A percentile compares a stretch with the other conserved stretches of the same genome.
These are phyloP conservation scores for Aspergillus sp. DNA, from an alignment of 2,329 filamentous ascomycete species.

Conservation along the genomic window DNA sequence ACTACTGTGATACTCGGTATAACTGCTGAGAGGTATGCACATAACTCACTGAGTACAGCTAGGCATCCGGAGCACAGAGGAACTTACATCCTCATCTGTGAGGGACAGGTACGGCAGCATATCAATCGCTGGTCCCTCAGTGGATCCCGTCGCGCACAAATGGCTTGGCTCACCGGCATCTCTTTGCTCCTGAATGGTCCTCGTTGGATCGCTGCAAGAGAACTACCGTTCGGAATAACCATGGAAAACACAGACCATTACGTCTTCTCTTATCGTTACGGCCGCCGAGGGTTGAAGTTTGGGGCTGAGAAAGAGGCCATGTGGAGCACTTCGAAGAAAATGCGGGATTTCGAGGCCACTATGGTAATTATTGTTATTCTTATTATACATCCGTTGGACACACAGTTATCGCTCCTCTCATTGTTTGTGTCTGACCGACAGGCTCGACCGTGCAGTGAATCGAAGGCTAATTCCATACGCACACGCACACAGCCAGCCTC, in stretches of 20 bases:
- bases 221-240: constrained; percentile 23
- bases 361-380: background rate
- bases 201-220: constrained; percentile 11
- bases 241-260: constrained; percentile 18
- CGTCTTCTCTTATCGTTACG: background rate
- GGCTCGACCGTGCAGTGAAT: background rate
- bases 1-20: background rate
- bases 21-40: background rate
- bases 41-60: background rate
- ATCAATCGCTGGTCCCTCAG: constrained; percentile 18
- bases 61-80: background rate
- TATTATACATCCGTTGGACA: background rate
- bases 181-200: constrained; percentile 12
- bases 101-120: constrained; percentile 19
- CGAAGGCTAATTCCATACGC: background rate
- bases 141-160: constrained; percentile 20
- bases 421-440: background rate
- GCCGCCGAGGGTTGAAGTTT: background rate
- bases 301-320: background rate
- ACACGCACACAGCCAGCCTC: background rate
- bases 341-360: background rate
- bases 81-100: background rate
- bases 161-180: constrained; percentile 15
- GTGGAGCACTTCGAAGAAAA: background rate
- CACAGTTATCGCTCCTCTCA: background rate